Evolutionary conservation across 768 basidiomycete species (phyloP), one percentile per base, ranked within the genome.

Genomic region (Lactarius hengduanensis): DNA sequence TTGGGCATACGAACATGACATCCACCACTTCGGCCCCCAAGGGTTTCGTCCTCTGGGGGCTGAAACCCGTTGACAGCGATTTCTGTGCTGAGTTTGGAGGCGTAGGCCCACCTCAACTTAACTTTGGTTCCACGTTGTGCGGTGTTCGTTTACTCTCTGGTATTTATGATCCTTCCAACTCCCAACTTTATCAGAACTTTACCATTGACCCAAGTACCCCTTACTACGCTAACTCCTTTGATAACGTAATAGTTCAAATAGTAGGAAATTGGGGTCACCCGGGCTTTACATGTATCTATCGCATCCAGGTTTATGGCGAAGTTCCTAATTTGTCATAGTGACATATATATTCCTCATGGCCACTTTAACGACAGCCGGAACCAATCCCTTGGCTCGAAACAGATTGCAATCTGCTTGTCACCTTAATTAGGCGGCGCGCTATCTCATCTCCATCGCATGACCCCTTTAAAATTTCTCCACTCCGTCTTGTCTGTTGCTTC

Each of bases 301-400:
- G 18, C 16, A 32, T 57, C 18, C 30, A 57, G 32, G 36, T 57
- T 36, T 9, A 36, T 11, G 55, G 55, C 10, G 28, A 30, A 28
- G 26, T 13, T 40, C 11, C 38, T 40, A 5, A 40, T 16, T 40
- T 40, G 38, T 40, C 38, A 40, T 96, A 38, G 36, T 34, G 8
- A 34, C 32, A 34, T 9, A 34, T 32, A 32, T 34, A 34, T 34
- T 34, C 32, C 8, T 34, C 32, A 9, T 34, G 32, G 32, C 32
- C 32, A 32, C 30, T 32, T 32, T 32, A 32, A 32, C 4, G 4
- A 32, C 30, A 32, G 30, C 30, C 30, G 30, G 30, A 4, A 32
- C 30, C 30, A 32, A 32, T 4, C 30, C 30, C 30, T 32, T 32
- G 30, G 30, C 30, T 32, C 30, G 30, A 32, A 32, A 32, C 6